A percentile compares a stretch with the other conserved stretches of the same genome.
These are phyloP conservation scores for Chytriomyces sp. DNA, from an alignment of 192 early-diverging fungal genomes.

Conservation along the genomic window DNA sequence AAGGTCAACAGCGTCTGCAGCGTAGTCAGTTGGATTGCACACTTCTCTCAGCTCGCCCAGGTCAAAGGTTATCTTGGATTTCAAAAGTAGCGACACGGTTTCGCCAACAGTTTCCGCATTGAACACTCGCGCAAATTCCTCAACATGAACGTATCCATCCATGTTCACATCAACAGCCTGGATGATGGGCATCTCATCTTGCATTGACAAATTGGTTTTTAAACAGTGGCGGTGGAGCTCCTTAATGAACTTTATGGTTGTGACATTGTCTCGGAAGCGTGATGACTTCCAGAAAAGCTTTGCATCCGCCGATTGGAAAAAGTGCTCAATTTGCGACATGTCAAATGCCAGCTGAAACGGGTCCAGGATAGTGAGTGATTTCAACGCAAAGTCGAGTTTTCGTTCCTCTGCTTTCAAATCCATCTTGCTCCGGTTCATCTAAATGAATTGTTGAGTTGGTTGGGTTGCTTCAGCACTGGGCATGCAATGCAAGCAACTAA, in stretches of 20 bases:
- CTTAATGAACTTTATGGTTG: background rate
- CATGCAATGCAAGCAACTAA: too few relatives aligned
- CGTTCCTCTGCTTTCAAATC: background rate
- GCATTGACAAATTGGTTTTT: too few relatives aligned
- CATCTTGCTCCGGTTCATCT: too few relatives aligned
- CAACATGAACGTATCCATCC: constrained; percentile 2
- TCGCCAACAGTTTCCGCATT: background rate
- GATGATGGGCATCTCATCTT: too few relatives aligned
- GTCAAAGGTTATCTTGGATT: background rate
- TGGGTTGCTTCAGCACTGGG: too few relatives aligned
- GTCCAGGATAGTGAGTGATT: background rate
- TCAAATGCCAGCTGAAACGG: constrained; percentile 5
- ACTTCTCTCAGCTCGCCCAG: background rate
- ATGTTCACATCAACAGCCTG: background rate
- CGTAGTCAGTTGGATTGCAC: background rate
- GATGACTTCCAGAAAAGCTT: background rate
- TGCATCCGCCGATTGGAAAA: background rate
- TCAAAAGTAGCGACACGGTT: background rate
- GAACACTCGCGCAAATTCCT: background rate
- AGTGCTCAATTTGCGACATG: background rate
- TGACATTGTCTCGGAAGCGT: background rate
- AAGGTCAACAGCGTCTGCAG: constrained; percentile 5
- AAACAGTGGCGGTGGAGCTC: background rate
- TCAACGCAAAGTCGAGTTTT: background rate
- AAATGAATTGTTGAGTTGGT: too few relatives aligned